Base-by-base conservation (phyloP, 148 eudicot genomes). In the Fagopyrum homotropicum region DNA sequence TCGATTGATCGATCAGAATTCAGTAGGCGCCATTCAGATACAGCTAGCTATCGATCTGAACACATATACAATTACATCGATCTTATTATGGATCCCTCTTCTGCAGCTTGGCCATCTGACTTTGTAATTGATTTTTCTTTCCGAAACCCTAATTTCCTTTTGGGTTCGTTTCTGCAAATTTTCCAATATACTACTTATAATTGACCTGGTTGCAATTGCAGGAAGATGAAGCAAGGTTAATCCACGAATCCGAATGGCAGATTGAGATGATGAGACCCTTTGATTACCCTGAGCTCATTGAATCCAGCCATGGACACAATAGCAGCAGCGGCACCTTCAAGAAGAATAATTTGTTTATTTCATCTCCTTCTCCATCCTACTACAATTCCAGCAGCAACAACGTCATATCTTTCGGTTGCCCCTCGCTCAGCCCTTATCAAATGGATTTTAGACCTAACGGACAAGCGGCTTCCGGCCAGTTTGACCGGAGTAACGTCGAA, bases 261-360 rank as follows among this genome's bases (percentile, higher is more conserved):
- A 11, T 66, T 66, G 71, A 66, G 46, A 66, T 66, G 71, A 66
- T 66, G 71, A 66, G 71, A 46, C 71, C 71, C 71, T 66, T 66
- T 14, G 6, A 66, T 0, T 66, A 26, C 45, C 45, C 40, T 35
- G 40, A 35, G 40, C 3, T 35, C 2, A 35, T 35, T 35, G 40
- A 35, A 35, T 35, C 40, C 40, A 35, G 40, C 40, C 40, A 35
- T 35, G 40, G 40, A 35, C 26, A 22, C 26, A 22, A 22, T 22
- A 22, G 26, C 26, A 35, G 40, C 40, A 35, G 40, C 40, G 3
- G 40, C 40, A 35, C 2, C 40, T 35, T 35, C 40, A 35, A 35
- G 40, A 35, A 2, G 40, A 35, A 35, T 0, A 35, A 35, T 35
- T 35, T 2, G 40, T 35, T 35, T 35, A 35, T 35, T 35, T 35